Evolutionary conservation across 352 stramenopile species (phyloP).

Genomic region (Labyrinthula sp.): DNA sequence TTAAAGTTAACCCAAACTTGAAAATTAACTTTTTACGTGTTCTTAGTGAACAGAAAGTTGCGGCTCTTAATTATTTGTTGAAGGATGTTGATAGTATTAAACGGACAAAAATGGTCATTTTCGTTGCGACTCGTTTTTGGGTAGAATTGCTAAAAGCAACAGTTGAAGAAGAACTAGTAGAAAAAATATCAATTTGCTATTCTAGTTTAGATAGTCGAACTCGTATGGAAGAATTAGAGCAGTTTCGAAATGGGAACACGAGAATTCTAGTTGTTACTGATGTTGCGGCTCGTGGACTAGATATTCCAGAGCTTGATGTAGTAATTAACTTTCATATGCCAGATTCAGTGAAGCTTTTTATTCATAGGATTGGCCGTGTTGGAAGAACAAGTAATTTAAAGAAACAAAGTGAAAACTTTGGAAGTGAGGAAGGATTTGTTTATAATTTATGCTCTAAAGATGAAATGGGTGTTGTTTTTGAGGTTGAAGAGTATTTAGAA

Average conservation of each 20-base stretch:
- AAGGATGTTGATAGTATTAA: constrained; percentile 77
- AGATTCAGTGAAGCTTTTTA: constrained; percentile 68
- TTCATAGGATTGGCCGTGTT: constrained; percentile 77
- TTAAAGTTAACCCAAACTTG: constrained; percentile 89
- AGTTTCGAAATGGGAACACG: constrained; percentile 64
- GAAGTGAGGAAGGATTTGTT: not conserved
- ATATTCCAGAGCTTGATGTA: constrained; percentile 84
- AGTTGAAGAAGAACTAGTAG: constrained; percentile 22
- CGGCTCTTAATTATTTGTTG: constrained; percentile 82
- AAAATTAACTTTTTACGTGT: constrained; percentile 89
- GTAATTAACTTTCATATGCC: constrained; percentile 85
- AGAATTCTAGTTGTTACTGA: constrained; percentile 75
- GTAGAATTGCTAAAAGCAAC: constrained; percentile 81
- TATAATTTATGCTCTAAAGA: not conserved
- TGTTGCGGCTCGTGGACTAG: constrained; percentile 72
- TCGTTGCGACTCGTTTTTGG: constrained; percentile 89
- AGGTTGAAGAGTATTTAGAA: too few relatives aligned
- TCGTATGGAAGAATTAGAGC: constrained; percentile 36
- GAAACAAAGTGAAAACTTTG: not conserved
- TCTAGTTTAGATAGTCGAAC: constrained; percentile 59
- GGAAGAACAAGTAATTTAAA: too few relatives aligned
- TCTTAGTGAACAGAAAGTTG: constrained; percentile 41
- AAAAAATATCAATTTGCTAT: constrained; percentile 65
- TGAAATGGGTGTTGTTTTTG: too few relatives aligned
- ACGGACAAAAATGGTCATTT: constrained; percentile 77